A percentile compares a stretch with the other conserved stretches of the same genome.
phyloP scores from a whole-genome alignment of 83 land plant species.

The Diphasiastrum complanatum region DNA sequence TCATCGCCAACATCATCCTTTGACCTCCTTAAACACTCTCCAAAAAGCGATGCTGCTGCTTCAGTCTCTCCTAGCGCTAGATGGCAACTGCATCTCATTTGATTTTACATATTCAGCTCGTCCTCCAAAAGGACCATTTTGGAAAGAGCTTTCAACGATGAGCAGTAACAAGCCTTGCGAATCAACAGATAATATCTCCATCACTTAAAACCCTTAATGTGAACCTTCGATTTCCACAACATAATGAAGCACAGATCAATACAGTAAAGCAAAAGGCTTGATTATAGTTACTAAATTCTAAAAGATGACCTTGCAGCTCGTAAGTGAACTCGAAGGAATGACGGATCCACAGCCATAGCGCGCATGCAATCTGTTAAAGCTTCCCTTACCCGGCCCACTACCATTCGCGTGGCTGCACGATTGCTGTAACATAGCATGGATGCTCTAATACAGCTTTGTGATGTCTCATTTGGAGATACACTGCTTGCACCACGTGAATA shows the following conservation, averaged over 20 bases:
- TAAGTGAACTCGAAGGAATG: slow-evolving; percentile 60
- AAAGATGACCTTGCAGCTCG: slow-evolving; percentile 63
- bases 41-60: slow-evolving; percentile 51
- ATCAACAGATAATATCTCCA: no score
- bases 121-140: background rate
- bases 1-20: slow-evolving; percentile 39
- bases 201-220: no score
- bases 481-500: slow-evolving; percentile 79
- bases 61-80: slow-evolving; percentile 84
- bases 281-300: background rate
- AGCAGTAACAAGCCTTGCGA: no score
- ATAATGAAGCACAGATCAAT: background rate
- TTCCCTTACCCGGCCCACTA: slow-evolving; percentile 81
- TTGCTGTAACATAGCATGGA: slow-evolving; percentile 94
- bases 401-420: slow-evolving; percentile 88
- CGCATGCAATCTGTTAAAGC: slow-evolving; percentile 73
- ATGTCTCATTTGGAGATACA: slow-evolving; percentile 60
- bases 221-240: no score
- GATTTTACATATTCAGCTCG: background rate
- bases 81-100: slow-evolving; percentile 43
- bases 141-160: background rate
- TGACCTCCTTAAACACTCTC: slow-evolving; percentile 49
- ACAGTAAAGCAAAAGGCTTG: background rate
- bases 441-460: slow-evolving; percentile 59
- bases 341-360: slow-evolving; percentile 78